Evolutionary conservation across 1,139 yeast genomes (phyloP).

Genomic region (Debaryomycetaceae sp.): DNA sequence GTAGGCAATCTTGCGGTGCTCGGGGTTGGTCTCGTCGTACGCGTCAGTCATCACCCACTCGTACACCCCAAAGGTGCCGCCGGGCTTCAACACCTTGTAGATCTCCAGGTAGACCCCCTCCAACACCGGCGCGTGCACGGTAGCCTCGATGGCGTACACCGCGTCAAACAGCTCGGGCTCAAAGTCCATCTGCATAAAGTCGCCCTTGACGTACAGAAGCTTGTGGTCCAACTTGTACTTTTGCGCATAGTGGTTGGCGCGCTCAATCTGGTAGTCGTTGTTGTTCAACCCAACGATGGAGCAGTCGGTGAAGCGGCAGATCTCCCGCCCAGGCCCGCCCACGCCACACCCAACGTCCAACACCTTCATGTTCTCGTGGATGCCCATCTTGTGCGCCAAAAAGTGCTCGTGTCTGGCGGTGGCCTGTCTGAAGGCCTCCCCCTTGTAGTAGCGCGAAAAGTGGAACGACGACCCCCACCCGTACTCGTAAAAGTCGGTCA

Average conservation of each 20-base stretch:
- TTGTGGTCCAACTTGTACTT: slow-evolving; percentile 63
- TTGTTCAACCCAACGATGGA: slow-evolving; percentile 87
- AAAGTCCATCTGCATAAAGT: slow-evolving; percentile 98
- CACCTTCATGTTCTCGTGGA: slow-evolving; percentile 77
- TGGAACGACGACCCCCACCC: slow-evolving; percentile 99
- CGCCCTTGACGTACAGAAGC: slow-evolving; percentile 89
- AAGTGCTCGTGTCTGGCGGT: slow-evolving; percentile 97
- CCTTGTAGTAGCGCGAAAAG: slow-evolving; percentile 87
- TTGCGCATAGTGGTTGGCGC: slow-evolving; percentile 81
- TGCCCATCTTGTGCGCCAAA: slow-evolving; percentile 81
- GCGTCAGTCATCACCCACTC: slow-evolving; percentile 98
- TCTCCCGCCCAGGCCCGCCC: slow-evolving; percentile 98
- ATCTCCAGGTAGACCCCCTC: slow-evolving; percentile 96
- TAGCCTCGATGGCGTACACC: slow-evolving; percentile 97
- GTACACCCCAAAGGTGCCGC: slow-evolving; percentile 95
- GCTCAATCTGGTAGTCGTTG: slow-evolving; percentile 94
- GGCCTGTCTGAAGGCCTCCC: slow-evolving; percentile 92
- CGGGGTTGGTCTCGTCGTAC: slow-evolving; percentile 82
- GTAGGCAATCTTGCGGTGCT: slow-evolving; percentile 91
- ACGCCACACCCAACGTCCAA: slow-evolving; percentile 99
- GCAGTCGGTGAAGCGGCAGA: slow-evolving; percentile 85
- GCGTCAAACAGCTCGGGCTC: slow-evolving; percentile 88
- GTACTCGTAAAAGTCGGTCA: slow-evolving; percentile 94
- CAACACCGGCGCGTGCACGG: slow-evolving; percentile 94
- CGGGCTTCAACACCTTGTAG: slow-evolving; percentile 93